Evolutionary conservation across 768 basidiomycete species (phyloP).

Genomic region (Lyophyllum shimeji): DNA sequence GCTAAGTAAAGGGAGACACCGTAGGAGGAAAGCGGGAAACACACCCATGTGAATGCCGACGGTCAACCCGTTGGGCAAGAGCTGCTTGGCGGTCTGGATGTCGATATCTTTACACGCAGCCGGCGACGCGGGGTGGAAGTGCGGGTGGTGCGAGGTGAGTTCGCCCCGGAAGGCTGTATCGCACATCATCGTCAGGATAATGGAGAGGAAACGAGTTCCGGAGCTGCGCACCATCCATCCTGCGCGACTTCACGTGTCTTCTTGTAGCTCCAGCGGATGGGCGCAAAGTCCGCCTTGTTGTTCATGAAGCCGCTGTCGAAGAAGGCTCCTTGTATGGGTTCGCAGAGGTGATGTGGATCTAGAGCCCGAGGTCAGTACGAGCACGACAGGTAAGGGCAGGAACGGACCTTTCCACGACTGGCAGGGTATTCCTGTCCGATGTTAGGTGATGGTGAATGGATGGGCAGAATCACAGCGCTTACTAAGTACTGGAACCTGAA

Average conservation of each 20-base stretch:
- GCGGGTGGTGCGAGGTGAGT: constrained; percentile 70
- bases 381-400: not conserved
- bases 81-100: constrained; percentile 62
- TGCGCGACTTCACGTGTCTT: constrained; percentile 69
- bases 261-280: constrained; percentile 78
- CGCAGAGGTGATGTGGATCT: constrained; percentile 63
- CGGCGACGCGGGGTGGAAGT: constrained; percentile 68
- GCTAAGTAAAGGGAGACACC: not conserved
- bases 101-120: constrained; percentile 64
- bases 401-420: constrained; percentile 62
- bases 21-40: constrained; percentile 6
- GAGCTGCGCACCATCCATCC: constrained; percentile 58
- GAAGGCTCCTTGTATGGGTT: constrained; percentile 60
- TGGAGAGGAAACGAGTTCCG: not conserved
- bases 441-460: not conserved
- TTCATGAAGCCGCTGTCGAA: constrained; percentile 83
- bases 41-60: constrained; percentile 72
- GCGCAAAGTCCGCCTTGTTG: constrained; percentile 74
- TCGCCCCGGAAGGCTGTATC: constrained; percentile 65
- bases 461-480: constrained; percentile 10
- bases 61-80: constrained; percentile 60
- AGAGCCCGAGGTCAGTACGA: not conserved
- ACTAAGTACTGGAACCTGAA: constrained; percentile 64
- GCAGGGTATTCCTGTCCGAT: constrained; percentile 63
- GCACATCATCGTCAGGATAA: not conserved